phyloP scores from a whole-genome alignment of 768 basidiomycete species.

The Lactarius evosmus region DNA sequence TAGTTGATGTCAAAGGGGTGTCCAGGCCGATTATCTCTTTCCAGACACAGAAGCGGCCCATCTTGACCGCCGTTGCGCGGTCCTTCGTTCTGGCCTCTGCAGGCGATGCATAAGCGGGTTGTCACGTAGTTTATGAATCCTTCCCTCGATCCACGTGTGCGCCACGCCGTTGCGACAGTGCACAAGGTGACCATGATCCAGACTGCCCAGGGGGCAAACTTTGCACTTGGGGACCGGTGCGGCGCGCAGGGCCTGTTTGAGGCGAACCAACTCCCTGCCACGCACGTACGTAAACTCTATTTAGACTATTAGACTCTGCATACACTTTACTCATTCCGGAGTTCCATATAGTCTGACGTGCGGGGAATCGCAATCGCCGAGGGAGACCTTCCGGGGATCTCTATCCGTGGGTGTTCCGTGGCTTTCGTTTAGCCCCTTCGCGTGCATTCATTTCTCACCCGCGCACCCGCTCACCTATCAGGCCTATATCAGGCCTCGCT shows the following conservation, averaged over 20 bases:
- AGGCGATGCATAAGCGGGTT: conserved; percentile 42
- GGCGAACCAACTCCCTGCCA: conserved; percentile 55
- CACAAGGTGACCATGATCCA: conserved; percentile 54
- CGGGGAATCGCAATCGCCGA: conserved; percentile 40
- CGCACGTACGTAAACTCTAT: conserved; percentile 43
- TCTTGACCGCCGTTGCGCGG: conserved; percentile 51
- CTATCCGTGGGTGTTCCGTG: conserved; percentile 43
- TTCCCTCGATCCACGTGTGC: conserved; percentile 44
- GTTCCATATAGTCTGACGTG: conserved; percentile 26
- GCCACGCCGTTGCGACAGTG: conserved; percentile 55
- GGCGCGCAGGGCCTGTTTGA: conserved; percentile 67
- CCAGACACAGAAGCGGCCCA: conserved; percentile 62
- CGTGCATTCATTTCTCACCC: conserved; percentile 29
- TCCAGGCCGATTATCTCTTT: conserved; percentile 57
- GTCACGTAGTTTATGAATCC: conserved; percentile 39
- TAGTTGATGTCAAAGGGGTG: conserved; percentile 42
- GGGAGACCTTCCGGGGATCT: conserved; percentile 50
- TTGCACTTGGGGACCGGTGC: conserved; percentile 58
- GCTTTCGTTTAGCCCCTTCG: not conserved
- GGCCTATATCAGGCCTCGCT: conserved; percentile 46
- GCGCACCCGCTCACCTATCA: not conserved
- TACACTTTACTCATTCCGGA: conserved; percentile 34
- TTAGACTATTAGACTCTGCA: not conserved
- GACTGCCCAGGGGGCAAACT: conserved; percentile 49
- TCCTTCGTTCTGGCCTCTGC: conserved; percentile 52